Conservation (phyloP, 306 rosid genomes). For the Prunus mongolica region DNA sequence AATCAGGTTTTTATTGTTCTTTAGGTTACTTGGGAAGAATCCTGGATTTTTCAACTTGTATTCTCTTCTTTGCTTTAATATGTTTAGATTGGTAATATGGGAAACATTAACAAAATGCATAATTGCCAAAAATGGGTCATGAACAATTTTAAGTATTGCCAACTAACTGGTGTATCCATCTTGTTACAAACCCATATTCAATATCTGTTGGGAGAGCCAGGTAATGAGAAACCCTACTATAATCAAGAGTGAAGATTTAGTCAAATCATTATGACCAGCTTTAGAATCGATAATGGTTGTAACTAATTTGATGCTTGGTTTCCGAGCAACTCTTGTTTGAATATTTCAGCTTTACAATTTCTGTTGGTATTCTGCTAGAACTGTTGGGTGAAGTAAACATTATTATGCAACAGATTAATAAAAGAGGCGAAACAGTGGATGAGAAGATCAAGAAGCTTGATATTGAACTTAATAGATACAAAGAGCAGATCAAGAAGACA, state of each 20-base stretch:
- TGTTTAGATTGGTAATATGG: not conserved
- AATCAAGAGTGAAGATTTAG: not conserved
- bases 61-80: not conserved
- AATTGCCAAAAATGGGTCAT: not conserved
- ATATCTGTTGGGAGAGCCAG: not conserved
- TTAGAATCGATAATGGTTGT: not conserved
- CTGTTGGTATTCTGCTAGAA: not conserved
- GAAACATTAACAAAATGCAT: not conserved
- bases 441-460: constrained; percentile 89
- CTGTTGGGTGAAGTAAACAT: not conserved
- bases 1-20: not conserved
- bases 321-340: not conserved
- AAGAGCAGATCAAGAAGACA: constrained; percentile 91
- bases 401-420: constrained; percentile 47
- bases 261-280: not conserved
- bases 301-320: no score
- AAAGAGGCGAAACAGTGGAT: constrained; percentile 87
- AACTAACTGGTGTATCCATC: not conserved
- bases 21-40: not conserved
- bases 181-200: not conserved
- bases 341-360: not conserved
- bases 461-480: constrained; percentile 74
- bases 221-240: not conserved
- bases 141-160: not conserved
- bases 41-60: not conserved